Conservation (phyloP, 345 rosid genomes). For the Citrus hindsii region DNA sequence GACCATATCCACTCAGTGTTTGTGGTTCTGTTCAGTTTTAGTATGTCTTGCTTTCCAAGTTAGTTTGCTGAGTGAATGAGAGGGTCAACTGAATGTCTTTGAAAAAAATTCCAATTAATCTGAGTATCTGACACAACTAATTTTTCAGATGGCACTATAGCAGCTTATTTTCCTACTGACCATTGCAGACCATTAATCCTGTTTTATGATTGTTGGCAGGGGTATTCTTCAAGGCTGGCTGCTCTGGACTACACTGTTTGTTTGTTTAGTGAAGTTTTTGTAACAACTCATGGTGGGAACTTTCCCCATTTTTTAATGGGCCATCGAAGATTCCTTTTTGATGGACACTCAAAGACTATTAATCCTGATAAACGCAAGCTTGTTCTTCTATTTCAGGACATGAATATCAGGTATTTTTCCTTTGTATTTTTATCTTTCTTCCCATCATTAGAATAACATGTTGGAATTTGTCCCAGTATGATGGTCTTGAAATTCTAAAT, state of each 20-base stretch:
- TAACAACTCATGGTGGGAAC: constrained; percentile 94
- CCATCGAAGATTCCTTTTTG: constrained; percentile 78
- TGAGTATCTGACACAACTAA: not conserved
- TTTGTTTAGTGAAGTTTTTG: constrained; percentile 86
- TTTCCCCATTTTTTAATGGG: constrained; percentile 98
- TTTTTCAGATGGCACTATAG: not conserved
- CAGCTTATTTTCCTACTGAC: not conserved
- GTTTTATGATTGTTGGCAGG: constrained; percentile 39
- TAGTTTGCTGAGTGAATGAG: not conserved
- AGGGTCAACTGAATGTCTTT: not conserved
- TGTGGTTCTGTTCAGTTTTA: not conserved
- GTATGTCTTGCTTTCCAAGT: not conserved
- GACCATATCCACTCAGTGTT: not conserved
- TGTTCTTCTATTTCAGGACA: constrained; percentile 70
- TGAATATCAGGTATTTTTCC: constrained; percentile 56
- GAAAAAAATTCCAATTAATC: not conserved
- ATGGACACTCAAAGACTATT: constrained; percentile 87
- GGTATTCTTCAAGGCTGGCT: constrained; percentile 87
- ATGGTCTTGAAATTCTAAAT: not conserved
- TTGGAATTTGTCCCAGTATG: not conserved
- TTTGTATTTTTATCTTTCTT: not conserved
- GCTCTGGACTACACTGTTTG: constrained; percentile 91
- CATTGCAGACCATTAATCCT: not conserved
- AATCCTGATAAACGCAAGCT: constrained; percentile 84
- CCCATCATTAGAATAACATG: not conserved